Conservation (phyloP, 2,329 filamentous ascomycete genomes). For the Cladobotryum mycophilum region DNA sequence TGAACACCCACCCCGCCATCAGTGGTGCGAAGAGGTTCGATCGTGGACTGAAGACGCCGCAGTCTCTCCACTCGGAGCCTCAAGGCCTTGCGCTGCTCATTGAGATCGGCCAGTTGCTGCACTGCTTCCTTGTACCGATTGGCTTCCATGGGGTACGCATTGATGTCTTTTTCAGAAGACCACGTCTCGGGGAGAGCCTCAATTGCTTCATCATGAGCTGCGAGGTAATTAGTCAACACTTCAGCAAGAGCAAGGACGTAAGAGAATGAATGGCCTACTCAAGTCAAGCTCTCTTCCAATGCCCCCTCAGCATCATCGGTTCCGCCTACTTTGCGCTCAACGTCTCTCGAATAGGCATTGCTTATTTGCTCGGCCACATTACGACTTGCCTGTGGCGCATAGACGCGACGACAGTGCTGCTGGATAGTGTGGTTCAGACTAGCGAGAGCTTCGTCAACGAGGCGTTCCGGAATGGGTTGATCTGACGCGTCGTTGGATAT, state of each 20-base stretch:
- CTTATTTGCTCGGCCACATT: slow-evolving; percentile 71
- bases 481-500: slow-evolving; percentile 38
- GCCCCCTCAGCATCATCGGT: slow-evolving; percentile 31
- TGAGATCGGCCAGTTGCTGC: slow-evolving; percentile 43
- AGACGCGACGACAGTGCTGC: slow-evolving; percentile 60
- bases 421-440: slow-evolving; percentile 56
- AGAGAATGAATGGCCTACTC: slow-evolving; percentile 22
- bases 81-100: slow-evolving; percentile 29
- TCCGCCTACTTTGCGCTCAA: slow-evolving; percentile 33
- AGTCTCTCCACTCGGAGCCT: slow-evolving; percentile 39
- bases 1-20: slow-evolving; percentile 43
- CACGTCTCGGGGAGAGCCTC: slow-evolving; percentile 42
- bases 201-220: slow-evolving; percentile 39
- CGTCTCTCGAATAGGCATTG: slow-evolving; percentile 49
- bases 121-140: slow-evolving; percentile 47
- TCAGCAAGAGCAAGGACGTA: background rate
- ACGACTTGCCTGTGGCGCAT: slow-evolving; percentile 61
- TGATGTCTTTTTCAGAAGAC: slow-evolving; percentile 34
- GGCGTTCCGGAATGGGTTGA: slow-evolving; percentile 38
- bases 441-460: slow-evolving; percentile 51
- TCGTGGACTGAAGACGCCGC: slow-evolving; percentile 41
- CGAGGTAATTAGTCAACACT: background rate
- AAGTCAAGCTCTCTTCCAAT: slow-evolving; percentile 39
- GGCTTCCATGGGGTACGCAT: slow-evolving; percentile 39
- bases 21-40: slow-evolving; percentile 36